phyloP scores from a whole-genome alignment of 179 eudicot species.

The Silene noctiflora region DNA sequence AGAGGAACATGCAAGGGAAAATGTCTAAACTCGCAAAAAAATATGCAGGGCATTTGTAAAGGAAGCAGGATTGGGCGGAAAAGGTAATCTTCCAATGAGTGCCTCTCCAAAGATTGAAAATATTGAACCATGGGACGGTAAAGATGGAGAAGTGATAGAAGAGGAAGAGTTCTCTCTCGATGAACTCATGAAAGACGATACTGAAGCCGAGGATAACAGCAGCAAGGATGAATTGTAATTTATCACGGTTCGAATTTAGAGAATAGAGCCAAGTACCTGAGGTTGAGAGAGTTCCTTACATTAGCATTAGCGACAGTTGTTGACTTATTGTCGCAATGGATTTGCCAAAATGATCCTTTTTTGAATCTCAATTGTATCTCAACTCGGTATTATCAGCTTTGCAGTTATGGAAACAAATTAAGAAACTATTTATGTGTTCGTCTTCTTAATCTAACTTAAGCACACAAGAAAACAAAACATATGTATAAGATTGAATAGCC shows the following conservation, averaged over 20 bases:
- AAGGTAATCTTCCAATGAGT: constrained; percentile 71
- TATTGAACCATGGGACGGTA: constrained; percentile 90
- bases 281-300: background rate
- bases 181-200: constrained; percentile 79
- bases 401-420: constrained; percentile 1
- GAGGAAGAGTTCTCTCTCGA: constrained; percentile 96
- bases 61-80: constrained; percentile 88
- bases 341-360: background rate
- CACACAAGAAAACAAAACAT: too few relatives aligned
- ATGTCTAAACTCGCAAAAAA: background rate
- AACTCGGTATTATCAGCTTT: background rate
- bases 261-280: constrained; percentile 5
- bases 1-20: background rate
- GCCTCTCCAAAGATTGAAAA: constrained; percentile 47
- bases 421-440: too few relatives aligned
- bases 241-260: background rate
- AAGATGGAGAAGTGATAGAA: constrained; percentile 86
- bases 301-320: background rate
- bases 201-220: background rate
- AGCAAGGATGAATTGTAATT: constrained; percentile 14
- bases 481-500: too few relatives aligned
- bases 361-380: background rate
- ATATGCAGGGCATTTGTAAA: constrained; percentile 76
- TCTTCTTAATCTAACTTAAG: too few relatives aligned
- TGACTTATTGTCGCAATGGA: background rate